Percentiles rank a stretch among this genome's conserved stretches.
phyloP scores from a whole-genome alignment of 1,284 basidiomycete genomes.

The Malassezia vespertilionis region DNA sequence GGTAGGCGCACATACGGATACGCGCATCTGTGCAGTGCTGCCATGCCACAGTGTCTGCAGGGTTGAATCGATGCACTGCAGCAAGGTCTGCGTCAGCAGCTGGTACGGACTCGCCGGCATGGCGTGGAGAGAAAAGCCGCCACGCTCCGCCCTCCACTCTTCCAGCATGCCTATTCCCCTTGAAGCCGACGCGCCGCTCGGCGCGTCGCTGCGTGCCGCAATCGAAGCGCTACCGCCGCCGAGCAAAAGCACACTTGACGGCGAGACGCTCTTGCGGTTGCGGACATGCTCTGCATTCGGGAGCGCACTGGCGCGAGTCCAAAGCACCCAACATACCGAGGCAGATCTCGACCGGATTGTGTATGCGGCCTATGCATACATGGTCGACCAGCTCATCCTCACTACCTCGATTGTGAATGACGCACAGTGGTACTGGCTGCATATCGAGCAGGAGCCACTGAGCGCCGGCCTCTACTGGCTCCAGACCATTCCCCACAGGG shows the following conservation, averaged over 20 bases:
- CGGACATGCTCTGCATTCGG: conserved; percentile 10
- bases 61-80: conserved; percentile 14
- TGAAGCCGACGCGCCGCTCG: background rate
- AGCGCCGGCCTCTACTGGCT: conserved; percentile 4
- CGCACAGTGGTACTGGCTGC: conserved; percentile 7
- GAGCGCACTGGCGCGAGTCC: conserved; percentile 11
- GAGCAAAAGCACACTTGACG: conserved; percentile 1
- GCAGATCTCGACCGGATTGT: conserved; percentile 12
- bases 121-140: no score
- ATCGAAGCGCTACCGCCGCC: conserved; percentile 5
- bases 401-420: conserved; percentile 2
- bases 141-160: no score
- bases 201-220: conserved; percentile 7
- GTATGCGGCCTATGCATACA: conserved; percentile 4
- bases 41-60: conserved; percentile 6
- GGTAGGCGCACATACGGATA: conserved; percentile 5
- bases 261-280: conserved; percentile 4
- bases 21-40: background rate
- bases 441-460: background rate
- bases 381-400: background rate
- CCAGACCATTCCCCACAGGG: conserved; percentile 8
- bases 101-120: conserved; percentile 8
- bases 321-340: background rate
- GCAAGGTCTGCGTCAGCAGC: conserved; percentile 13
- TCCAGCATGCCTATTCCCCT: no score